Evolutionary conservation across 208 protist genomes (phyloP).

Genomic region (Balamuthia mandrillaris): DNA sequence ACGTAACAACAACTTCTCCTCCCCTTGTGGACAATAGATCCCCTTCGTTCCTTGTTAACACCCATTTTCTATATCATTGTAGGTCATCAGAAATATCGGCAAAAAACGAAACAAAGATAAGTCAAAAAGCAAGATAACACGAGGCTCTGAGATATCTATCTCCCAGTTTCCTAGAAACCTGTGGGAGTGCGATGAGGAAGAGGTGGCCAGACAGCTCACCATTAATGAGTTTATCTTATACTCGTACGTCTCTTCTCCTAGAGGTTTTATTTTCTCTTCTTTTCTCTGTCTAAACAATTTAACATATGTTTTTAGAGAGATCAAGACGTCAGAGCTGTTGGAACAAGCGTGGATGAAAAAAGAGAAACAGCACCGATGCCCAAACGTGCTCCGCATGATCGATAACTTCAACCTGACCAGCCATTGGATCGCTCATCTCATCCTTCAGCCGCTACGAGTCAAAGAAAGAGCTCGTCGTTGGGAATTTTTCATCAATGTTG

Average conservation of each 20-base stretch:
- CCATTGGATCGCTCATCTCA: constrained; percentile 2
- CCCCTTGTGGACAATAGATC: too few relatives aligned
- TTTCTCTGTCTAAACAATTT: too few relatives aligned
- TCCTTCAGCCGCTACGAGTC: neutral
- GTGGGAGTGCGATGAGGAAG: constrained; percentile 48
- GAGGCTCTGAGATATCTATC: too few relatives aligned
- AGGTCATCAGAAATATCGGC: too few relatives aligned
- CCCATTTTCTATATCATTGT: too few relatives aligned
- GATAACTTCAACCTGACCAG: neutral
- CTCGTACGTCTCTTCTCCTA: neutral
- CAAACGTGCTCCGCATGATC: constrained; percentile 22
- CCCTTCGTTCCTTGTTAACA: too few relatives aligned
- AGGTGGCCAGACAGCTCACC: constrained; percentile 55
- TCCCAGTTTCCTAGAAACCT: too few relatives aligned
- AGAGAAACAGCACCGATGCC: neutral
- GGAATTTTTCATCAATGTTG: constrained; percentile 36
- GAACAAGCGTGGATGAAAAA: constrained; percentile 15
- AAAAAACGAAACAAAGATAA: too few relatives aligned
- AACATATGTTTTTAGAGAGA: too few relatives aligned
- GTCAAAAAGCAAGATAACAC: too few relatives aligned
- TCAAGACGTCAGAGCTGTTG: constrained; percentile 3
- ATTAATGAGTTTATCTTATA: constrained; percentile 58
- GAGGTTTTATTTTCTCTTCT: too few relatives aligned
- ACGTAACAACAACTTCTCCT: too few relatives aligned
- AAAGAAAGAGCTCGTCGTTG: neutral